Evolutionary conservation across 257 asterid species (phyloP), one percentile per base, ranked within the genome.

Genomic region (Fraxinus cuspidata): DNA sequence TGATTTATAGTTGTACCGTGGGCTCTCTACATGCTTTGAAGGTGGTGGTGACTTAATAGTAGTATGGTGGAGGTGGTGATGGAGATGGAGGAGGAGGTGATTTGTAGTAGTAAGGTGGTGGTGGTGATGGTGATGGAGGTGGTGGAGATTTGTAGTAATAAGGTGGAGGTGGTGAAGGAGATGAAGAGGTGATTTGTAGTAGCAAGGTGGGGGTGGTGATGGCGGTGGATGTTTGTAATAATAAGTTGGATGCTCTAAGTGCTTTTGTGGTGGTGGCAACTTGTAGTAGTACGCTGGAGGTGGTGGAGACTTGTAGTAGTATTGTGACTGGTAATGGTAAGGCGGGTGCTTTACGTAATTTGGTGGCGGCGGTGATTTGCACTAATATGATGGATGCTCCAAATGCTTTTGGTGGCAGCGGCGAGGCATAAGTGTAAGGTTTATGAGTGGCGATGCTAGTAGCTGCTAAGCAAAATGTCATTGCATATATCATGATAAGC

Each of bases 391-490:
- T 35, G 9, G 40, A 35, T 7, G 40, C 40, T 37, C 40, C 40
- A 37, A 37, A 37, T 7, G 40, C 10, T 37, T 37, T 37, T 37
- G 10, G 40, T 1, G 58, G 58, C 4, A 6, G 19, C 4, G 75
- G 75, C 3, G 25, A 53, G 64, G 27, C 40, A 13, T 47, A 72
- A 44, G 42, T 4, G 27, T 72, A 72, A 2, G 66, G 76, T 53
- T 72, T 72, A 4, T 72, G 25, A 29, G 76, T 65, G 1, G 65
- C 75, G 25, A 27, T 27, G 44, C 40, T 27, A 44, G 64, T 72
- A 63, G 75, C 76, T 72, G n/a, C 40, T 16, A 72, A 47, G 66
- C 42, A 44, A 27, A 47, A 44, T 44, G 40, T 66, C 66, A 72
- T 27, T 29, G 76, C 76, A 49, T 16, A 72, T n/a, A 72, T 16